phyloP scores from a whole-genome alignment of 2,329 filamentous ascomycete genomes.

The Pyricularia pennisetigena region DNA sequence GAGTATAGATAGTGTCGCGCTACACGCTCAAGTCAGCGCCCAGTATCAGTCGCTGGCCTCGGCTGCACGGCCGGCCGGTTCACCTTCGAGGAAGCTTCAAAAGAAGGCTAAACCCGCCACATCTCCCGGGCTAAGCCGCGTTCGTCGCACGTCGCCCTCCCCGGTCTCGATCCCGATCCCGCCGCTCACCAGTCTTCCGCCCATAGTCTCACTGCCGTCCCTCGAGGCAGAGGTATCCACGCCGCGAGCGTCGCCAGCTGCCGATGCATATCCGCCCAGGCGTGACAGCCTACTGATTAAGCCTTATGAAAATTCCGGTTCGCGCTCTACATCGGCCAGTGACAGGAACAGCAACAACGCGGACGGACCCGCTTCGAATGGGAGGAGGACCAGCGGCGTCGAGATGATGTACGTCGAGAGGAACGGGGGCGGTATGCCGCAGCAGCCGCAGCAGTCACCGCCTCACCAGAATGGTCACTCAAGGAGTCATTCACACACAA shows the following conservation, averaged over 20 bases:
- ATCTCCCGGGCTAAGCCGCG: slow-evolving; percentile 7
- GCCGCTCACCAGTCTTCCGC: slow-evolving; percentile 27
- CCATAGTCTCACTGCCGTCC: slow-evolving; percentile 29
- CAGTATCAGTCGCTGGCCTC: background rate
- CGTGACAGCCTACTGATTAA: background rate
- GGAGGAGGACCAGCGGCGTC: slow-evolving; percentile 5
- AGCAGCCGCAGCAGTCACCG: background rate
- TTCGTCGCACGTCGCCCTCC: slow-evolving; percentile 13
- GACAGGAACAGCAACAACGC: background rate
- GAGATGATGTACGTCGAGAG: slow-evolving; percentile 21
- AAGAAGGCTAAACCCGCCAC: slow-evolving; percentile 21
- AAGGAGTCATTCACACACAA: slow-evolving; percentile 35
- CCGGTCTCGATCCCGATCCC: slow-evolving; percentile 13
- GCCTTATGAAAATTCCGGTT: background rate
- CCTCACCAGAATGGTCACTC: slow-evolving; percentile 26
- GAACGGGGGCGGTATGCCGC: slow-evolving; percentile 14
- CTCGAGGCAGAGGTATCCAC: slow-evolving; percentile 24
- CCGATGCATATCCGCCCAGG: slow-evolving; percentile 5
- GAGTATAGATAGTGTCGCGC: slow-evolving; percentile 31
- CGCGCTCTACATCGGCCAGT: background rate
- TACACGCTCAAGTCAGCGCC: slow-evolving; percentile 17
- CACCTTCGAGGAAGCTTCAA: slow-evolving; percentile 23
- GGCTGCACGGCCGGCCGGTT: slow-evolving; percentile 9
- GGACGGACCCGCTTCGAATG: background rate
- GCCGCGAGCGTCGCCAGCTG: background rate